Conservation (phyloP, 495 filamentous ascomycete species). For the Trichoderma orchidacearum region DNA sequence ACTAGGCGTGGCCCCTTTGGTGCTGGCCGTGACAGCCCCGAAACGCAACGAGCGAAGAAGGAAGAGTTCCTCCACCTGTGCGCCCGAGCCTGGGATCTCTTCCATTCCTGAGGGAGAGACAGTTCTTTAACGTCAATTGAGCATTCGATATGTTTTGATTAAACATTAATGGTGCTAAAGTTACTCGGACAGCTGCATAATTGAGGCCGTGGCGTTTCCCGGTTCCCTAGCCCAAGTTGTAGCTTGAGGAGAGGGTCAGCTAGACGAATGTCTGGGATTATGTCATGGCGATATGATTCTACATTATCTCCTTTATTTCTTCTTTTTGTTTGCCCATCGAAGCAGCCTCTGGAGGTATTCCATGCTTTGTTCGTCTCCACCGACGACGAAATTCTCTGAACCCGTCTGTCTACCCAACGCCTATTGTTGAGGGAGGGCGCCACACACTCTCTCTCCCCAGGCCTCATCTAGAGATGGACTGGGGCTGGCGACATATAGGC, state of each 20-base stretch:
- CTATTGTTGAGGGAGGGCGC: neutral
- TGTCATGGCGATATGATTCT: neutral
- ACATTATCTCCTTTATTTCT: neutral
- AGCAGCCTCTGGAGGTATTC: too few species aligned
- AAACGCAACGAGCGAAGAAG: constrained; percentile 76
- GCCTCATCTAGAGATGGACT: neutral
- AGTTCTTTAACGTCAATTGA: too few species aligned
- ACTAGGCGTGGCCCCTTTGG: constrained; percentile 57
- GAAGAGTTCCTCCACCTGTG: constrained; percentile 87
- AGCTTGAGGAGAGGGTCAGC: too few species aligned
- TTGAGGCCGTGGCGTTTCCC: too few species aligned
- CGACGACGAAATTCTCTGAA: too few species aligned
- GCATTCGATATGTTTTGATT: too few species aligned
- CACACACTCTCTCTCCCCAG: neutral
- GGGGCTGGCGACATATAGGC: neutral
- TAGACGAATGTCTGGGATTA: too few species aligned
- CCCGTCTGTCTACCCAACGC: too few species aligned
- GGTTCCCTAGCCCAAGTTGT: too few species aligned
- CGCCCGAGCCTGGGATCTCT: constrained; percentile 85
- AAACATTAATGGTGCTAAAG: too few species aligned
- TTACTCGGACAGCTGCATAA: too few species aligned
- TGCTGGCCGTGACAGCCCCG: constrained; percentile 65
- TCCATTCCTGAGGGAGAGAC: constrained; percentile 67
- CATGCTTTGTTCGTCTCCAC: too few species aligned
- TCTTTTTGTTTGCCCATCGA: neutral